Evolutionary conservation across 352 stramenopile genomes (phyloP).

Genomic region (Globisporangium spinosum): DNA sequence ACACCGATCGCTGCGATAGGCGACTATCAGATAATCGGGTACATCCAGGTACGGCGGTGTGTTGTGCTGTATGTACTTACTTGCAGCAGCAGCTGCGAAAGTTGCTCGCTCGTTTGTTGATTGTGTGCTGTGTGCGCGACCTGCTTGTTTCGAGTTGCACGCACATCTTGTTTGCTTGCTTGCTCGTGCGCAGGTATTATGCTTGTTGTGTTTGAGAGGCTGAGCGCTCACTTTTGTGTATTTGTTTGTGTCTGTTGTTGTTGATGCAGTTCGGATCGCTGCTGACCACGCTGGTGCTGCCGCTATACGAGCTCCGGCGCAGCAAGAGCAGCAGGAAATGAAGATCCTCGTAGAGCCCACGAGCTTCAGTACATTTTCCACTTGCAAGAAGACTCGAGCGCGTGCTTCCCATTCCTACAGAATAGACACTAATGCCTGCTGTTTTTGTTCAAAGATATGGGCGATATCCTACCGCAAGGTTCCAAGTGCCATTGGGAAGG

Average conservation of each 20-base stretch:
- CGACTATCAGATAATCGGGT: constrained; percentile 40
- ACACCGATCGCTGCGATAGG: constrained; percentile 52
- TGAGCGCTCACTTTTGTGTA: not conserved
- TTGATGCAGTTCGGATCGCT: constrained; percentile 40
- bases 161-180: constrained; percentile 15
- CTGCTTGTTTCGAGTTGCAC: constrained; percentile 13
- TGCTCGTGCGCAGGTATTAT: constrained; percentile 7
- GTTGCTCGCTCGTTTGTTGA: not conserved
- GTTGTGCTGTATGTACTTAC: not conserved
- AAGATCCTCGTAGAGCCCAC: not conserved
- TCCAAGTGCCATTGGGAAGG: too few relatives aligned
- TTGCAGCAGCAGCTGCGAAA: not conserved
- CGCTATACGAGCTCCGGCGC: constrained; percentile 44
- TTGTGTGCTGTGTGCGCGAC: constrained; percentile 6
- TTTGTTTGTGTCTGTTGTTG: not conserved
- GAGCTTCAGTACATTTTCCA: not conserved
- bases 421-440: not conserved
- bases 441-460: not conserved
- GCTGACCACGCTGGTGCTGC: constrained; percentile 41
- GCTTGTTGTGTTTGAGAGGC: not conserved
- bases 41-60: constrained; percentile 37
- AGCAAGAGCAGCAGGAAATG: constrained; percentile 7
- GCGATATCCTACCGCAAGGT: not conserved
- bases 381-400: not conserved
- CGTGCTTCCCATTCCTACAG: not conserved